These are phyloP conservation scores for Blastobotrys americana DNA, from an alignment of 805 yeast genomes.

Conservation along the genomic window DNA sequence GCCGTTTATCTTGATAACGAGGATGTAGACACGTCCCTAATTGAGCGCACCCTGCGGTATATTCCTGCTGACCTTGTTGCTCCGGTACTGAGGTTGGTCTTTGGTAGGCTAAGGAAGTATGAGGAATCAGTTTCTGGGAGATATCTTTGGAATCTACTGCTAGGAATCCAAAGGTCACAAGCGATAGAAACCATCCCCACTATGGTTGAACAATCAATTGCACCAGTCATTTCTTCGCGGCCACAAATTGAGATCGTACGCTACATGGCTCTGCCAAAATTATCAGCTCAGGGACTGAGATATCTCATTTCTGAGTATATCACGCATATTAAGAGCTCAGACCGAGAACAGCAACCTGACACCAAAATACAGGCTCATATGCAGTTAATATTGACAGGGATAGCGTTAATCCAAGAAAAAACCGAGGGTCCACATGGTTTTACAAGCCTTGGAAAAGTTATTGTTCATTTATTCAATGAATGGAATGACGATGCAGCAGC, in stretches of 20 bases:
- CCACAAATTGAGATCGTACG: slow-evolving; percentile 29
- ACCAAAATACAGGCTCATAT: slow-evolving; percentile 22
- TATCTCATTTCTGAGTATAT: slow-evolving; percentile 16
- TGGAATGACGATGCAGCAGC: slow-evolving; percentile 14
- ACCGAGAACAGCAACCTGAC: slow-evolving; percentile 4
- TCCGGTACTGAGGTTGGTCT: slow-evolving; percentile 6
- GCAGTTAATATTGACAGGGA: slow-evolving; percentile 24
- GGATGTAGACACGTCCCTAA: slow-evolving; percentile 12
- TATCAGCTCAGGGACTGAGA: slow-evolving; percentile 15
- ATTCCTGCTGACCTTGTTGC: slow-evolving; percentile 5
- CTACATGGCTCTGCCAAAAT: slow-evolving; percentile 25
- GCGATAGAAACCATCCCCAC: slow-evolving; percentile 2
- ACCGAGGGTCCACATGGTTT: not conserved
- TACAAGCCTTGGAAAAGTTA: not conserved
- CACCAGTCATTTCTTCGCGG: slow-evolving; percentile 16
- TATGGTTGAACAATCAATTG: slow-evolving; percentile 9
- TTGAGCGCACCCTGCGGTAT: slow-evolving; percentile 8
- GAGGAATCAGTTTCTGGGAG: slow-evolving; percentile 18
- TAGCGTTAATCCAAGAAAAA: slow-evolving; percentile 24
- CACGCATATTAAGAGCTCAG: slow-evolving; percentile 1
- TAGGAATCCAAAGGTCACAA: slow-evolving; percentile 10
- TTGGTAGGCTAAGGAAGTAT: slow-evolving; percentile 1
- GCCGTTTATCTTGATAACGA: slow-evolving; percentile 7
- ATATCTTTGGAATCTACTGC: slow-evolving; percentile 25
- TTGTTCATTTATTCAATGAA: slow-evolving; percentile 15